A percentile compares a stretch with the other conserved stretches of the same genome.
phyloP scores from a whole-genome alignment of 176 grass and related monocot species.

The Chloris gayana region DNA sequence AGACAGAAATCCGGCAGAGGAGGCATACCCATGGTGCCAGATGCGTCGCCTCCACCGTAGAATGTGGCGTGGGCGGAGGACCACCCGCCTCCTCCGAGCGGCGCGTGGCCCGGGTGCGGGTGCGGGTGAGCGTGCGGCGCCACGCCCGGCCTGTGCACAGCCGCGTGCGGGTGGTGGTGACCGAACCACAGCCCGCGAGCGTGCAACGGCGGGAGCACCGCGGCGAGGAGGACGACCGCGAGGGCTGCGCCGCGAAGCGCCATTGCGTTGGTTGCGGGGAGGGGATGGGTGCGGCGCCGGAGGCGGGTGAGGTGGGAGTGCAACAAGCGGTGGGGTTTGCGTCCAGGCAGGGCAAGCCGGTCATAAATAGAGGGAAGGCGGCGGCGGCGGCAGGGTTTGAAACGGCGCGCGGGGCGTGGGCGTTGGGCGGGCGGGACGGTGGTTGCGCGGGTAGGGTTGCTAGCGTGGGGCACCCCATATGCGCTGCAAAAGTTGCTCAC shows the following conservation, averaged over 20 bases:
- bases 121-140: not conserved
- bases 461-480: conserved; percentile 19
- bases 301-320: not conserved
- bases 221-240: conserved; percentile 14
- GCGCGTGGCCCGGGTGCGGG: conserved; percentile 5
- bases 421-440: not conserved
- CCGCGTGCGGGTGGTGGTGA: not conserved
- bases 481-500: conserved; percentile 21
- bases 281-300: no score
- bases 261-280: not conserved
- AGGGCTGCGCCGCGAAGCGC: conserved; percentile 21
- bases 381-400: conserved; percentile 30
- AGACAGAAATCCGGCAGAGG: no score
- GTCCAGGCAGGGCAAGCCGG: not conserved
- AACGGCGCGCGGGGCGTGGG: conserved; percentile 26
- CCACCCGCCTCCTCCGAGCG: conserved; percentile 50
- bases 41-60: conserved; percentile 93
- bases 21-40: conserved; percentile 86
- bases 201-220: conserved; percentile 27
- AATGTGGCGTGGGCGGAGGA: conserved; percentile 79
- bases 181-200: not conserved
- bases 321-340: fast-evolving
- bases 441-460: not conserved
- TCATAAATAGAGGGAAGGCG: conserved; percentile 37
- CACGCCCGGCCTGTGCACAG: not conserved